These are phyloP conservation scores for Coemansia sp. DNA, from an alignment of 192 early-diverging fungal species.

Conservation along the genomic window DNA sequence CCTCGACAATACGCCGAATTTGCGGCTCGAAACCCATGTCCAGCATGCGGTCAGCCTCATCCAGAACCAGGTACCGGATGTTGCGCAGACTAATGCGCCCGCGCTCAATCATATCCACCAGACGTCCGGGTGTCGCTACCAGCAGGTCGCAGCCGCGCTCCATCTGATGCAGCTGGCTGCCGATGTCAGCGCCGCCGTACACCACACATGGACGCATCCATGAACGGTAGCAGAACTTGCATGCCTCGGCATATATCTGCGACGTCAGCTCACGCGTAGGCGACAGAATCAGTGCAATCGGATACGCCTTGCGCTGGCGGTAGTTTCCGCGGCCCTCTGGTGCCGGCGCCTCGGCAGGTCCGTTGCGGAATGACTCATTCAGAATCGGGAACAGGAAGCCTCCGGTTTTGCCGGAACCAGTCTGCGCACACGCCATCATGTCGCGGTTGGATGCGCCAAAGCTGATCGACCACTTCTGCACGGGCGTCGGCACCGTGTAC, in stretches of 20 bases:
- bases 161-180: slow-evolving; percentile 80
- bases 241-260: slow-evolving; percentile 69
- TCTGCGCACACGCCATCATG: slow-evolving; percentile 99
- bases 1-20: slow-evolving; percentile 82
- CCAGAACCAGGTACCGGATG: slow-evolving; percentile 74
- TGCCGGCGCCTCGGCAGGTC: slow-evolving; percentile 58
- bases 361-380: slow-evolving; percentile 85
- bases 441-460: slow-evolving; percentile 82
- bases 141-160: slow-evolving; percentile 93
- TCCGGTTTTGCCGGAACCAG: slow-evolving; percentile 93
- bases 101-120: slow-evolving; percentile 87
- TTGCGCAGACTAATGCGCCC: slow-evolving; percentile 68
- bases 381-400: slow-evolving; percentile 98
- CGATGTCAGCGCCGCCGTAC: slow-evolving; percentile 94
- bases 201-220: slow-evolving; percentile 93
- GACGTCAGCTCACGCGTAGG: slow-evolving; percentile 76
- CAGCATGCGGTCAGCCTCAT: slow-evolving; percentile 93
- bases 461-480: slow-evolving; percentile 90
- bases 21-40: slow-evolving; percentile 98
- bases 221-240: slow-evolving; percentile 80
- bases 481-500: slow-evolving; percentile 90
- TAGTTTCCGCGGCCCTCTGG: slow-evolving; percentile 43
- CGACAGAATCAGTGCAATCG: slow-evolving; percentile 68
- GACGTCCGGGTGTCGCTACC: slow-evolving; percentile 91
- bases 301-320: slow-evolving; percentile 63